Base-by-base conservation (phyloP, 768 basidiomycete species). In the Psilocybe cyanescens region DNA sequence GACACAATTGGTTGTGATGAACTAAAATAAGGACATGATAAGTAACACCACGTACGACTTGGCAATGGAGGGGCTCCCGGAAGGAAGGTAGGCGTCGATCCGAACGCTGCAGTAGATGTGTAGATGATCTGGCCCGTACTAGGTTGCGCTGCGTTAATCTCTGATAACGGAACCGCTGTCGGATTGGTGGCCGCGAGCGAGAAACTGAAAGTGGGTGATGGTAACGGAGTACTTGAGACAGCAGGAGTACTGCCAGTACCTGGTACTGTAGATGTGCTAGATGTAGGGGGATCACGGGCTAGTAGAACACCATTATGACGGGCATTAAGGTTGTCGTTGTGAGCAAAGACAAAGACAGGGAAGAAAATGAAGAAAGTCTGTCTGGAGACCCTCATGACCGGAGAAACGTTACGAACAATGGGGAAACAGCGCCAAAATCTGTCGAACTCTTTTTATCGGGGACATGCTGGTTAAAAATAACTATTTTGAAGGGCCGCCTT, bases 41-140 rank as follows among this genome's bases (percentile, higher is more conserved):
- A 24, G 24, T 24, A 24, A 24, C 24, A 24, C 24, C 58, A 73
- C 75, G 52, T 50, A 86, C 87, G 70, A 69, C 85, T 76, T 30
- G 87, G 86, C 39, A 89, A 73, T 14, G 79, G 72, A 8, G 89
- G 89, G 1, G 89, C 90, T 58, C 79, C 76, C 2, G 83, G 71
- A 29, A 91, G 67, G 57, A 72, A 78, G 1, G 83, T 79, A 2
- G 88, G 86, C 0, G 67, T 73, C 4, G 84, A 61, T 3, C 88
- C 89, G 3, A 85, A 75, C 3, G 81, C 64, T 58, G 72, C 78
- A 6, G 83, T 86, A 2, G 71, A 3, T 76, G 72, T 3, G 89
- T 71, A 2, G 84, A 71, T 28, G 68, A 67, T 2, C 86, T 87
- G 0, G 78, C 55, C 29, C 76, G 76, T 75, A 45, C 76, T 76